Evolutionary conservation across 805 yeast genomes (phyloP), one percentile per base, ranked within the genome.

Genomic region (Schwanniomyces occidentalis): DNA sequence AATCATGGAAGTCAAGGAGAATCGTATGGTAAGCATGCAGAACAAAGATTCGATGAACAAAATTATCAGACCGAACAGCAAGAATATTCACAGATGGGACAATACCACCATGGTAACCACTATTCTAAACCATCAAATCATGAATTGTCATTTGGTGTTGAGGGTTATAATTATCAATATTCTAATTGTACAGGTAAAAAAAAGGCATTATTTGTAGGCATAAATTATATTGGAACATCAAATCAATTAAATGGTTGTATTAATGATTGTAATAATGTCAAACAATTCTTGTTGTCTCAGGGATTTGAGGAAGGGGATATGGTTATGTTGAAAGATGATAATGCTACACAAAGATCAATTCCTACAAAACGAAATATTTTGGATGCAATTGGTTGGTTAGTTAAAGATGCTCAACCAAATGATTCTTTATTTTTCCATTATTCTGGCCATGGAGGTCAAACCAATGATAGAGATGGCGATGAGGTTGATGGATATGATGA

Each of bases 381-480:
- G 20, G 43, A 66, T 20, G 69, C 63, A n/a, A 63, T 63, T 67
- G 58, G 58, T 39, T 63, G 69, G 69, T 44, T 63, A 27, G 65
- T 61, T 10, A 50, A 46, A 33, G 66, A 59, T 30, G 69, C 69
- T 10, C 41, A 55, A 22, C 69, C 69, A 7, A 58, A 62, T 42
- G 68, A 62, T 34, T 63, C 69, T 24, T 52, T 63, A 31, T 61
- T 63, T 26, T 63, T 63, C 51, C 69, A 63, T 40, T 63, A 60
- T 34, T 54, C 62, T 7, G 69, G 69, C n/a, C 69, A 63, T 42
- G 69, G 69, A 12, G 69, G 69, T 24, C 45, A 47, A 8, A 61
- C 67, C 6, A 48, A 53, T 28, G 69, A 63, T 43, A 37, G 44
- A 32, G 61, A 61, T 36, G 69, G 69, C 5, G 69, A 62, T 34